phyloP scores from a whole-genome alignment of 139 green algal genomes.

The Haematococcus sp. region DNA sequence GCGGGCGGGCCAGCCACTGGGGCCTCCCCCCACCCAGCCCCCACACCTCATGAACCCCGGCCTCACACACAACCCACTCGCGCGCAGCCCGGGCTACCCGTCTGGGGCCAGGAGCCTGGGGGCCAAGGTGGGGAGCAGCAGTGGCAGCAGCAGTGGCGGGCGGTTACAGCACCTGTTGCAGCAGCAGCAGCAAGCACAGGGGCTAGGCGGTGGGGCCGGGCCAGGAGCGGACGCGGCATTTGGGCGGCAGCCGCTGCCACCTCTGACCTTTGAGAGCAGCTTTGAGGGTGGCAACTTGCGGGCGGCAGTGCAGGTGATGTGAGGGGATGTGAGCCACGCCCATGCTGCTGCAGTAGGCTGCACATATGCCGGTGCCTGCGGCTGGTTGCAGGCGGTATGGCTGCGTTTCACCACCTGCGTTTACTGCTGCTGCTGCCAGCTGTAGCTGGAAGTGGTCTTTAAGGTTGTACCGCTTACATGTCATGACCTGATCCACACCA shows the following conservation, averaged over 20 bases:
- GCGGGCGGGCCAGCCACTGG: background rate
- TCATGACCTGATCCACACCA: too few species aligned
- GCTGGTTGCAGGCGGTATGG: too few species aligned
- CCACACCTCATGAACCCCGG: background rate
- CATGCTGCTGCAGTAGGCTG: too few species aligned
- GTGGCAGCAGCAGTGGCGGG: background rate
- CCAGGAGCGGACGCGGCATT: background rate
- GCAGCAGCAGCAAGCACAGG: background rate
- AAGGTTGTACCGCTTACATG: too few species aligned
- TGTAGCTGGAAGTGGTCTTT: too few species aligned
- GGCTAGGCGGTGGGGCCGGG: background rate
- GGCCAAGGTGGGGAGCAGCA: background rate
- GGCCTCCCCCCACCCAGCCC: background rate
- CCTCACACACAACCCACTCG: slow-evolving; percentile 2
- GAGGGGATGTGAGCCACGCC: too few species aligned
- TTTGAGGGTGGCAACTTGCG: slow-evolving; percentile 47
- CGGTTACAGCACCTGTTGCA: background rate
- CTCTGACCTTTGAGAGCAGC: slow-evolving; percentile 22
- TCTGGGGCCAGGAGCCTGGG: too few species aligned
- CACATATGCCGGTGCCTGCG: too few species aligned
- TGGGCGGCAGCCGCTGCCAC: background rate
- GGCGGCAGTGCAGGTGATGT: slow-evolving; percentile 32
- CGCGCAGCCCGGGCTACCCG: background rate
- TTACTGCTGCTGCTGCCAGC: too few species aligned
- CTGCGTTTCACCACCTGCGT: too few species aligned